Percentiles rank a stretch among this genome's conserved stretches.
Conservation (phyloP, 2,329 filamentous ascomycete genomes). For the Corynespora cassiicola region DNA sequence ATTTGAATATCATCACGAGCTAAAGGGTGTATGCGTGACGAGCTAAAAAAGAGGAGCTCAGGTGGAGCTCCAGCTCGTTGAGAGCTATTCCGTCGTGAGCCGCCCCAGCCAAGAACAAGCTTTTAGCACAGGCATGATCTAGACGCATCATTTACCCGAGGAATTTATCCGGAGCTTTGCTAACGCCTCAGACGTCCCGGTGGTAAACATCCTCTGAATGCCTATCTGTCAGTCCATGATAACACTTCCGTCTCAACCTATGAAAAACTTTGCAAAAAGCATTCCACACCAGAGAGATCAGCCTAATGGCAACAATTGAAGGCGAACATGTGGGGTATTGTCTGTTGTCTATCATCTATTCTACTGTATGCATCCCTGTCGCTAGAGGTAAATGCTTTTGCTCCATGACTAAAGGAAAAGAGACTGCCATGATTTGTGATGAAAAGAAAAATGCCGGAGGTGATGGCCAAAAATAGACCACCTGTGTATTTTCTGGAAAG, state of each 20-base stretch:
- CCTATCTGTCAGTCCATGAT: no score
- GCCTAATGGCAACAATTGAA: no score
- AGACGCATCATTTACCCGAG: conserved; percentile 36
- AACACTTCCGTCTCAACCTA: no score
- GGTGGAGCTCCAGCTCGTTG: conserved; percentile 28
- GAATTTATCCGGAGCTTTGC: conserved; percentile 42
- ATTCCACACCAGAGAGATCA: no score
- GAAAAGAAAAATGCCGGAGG: background rate
- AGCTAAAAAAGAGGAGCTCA: conserved; percentile 30
- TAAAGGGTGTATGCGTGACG: conserved; percentile 29
- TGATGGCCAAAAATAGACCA: no score
- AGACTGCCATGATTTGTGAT: no score
- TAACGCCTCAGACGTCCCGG: background rate
- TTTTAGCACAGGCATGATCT: conserved; percentile 24
- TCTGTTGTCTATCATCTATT: conserved; percentile 22
- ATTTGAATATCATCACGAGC: conserved; percentile 17
- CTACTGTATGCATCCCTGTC: conserved; percentile 28
- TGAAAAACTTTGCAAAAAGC: no score
- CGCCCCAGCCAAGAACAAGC: conserved; percentile 21
- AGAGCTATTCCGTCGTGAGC: conserved; percentile 31
- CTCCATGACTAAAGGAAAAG: conserved; percentile 24
- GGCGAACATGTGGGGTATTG: conserved; percentile 11
- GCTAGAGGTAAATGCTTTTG: conserved; percentile 22
- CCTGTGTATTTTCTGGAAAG: no score
- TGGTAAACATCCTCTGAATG: conserved; percentile 1